These are phyloP conservation scores for Gossypium stocksii DNA, from an alignment of 345 rosid species.

Conservation along the genomic window DNA sequence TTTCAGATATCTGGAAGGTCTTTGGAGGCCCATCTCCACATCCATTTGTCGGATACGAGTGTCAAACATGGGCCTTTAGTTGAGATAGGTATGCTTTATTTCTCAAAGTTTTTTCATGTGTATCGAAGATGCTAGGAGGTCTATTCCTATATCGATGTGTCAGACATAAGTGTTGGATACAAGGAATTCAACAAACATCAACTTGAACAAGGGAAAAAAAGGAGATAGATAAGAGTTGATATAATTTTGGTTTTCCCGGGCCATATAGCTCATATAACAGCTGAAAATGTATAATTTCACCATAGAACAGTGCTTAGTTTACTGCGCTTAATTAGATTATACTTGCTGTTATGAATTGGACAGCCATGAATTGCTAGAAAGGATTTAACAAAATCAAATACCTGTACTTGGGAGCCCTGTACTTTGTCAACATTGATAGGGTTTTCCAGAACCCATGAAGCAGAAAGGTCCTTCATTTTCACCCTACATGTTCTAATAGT, in stretches of 20 bases:
- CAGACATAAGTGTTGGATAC: too few species aligned
- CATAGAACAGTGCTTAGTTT: not conserved
- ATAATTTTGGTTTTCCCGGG: conserved; percentile 3
- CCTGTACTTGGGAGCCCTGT: conserved; percentile 47
- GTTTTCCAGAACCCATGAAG: conserved; percentile 89
- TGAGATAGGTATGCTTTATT: too few species aligned
- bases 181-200: not conserved
- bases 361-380: not conserved
- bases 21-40: too few species aligned
- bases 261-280: not conserved
- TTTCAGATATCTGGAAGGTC: too few species aligned
- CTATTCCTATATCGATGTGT: too few species aligned
- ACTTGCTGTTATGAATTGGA: not conserved
- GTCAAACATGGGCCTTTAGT: too few species aligned
- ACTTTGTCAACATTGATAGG: conserved; percentile 39
- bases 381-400: conserved; percentile 9
- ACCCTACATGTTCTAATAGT: conserved; percentile 52
- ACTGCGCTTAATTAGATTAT: not conserved
- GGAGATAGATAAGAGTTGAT: not conserved
- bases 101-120: too few species aligned
- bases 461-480: conserved; percentile 81
- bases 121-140: too few species aligned
- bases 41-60: too few species aligned
- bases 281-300: conserved; percentile 1
- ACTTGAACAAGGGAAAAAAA: not conserved